Base-by-base conservation (phyloP, 2,329 filamentous ascomycete genomes). In the Lasiodiplodia sp. region DNA sequence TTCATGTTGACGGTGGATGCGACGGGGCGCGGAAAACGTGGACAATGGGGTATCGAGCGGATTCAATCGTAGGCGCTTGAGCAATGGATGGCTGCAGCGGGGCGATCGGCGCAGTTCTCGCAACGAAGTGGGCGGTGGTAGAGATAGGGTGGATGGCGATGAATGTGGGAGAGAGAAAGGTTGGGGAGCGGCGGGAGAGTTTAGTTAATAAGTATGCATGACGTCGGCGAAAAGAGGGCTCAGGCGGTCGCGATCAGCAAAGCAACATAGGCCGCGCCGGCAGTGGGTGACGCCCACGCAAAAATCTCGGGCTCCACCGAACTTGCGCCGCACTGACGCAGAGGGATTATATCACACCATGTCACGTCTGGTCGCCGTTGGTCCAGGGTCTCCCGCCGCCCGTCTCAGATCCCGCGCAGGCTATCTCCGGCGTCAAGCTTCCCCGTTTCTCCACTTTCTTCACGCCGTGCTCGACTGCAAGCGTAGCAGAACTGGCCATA, bases 1-100 rank as follows among this genome's bases (percentile, higher is more conserved):
- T 97, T 98, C 96, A 98, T 99, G 71, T 63, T 86, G 81, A 28
- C 37, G 47, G 47, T 8, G 23, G 23, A 44, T n/a, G 58, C 58
- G 58, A 34, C 58, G 44, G 18, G 4, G 60, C 31, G 34, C 31
- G 23, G 23, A 28, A 8, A 31, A 28, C 18, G 18, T 63, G n/a
- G 10, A 25, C n/a, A 52, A 64, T 25, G 47, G 60, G 25, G 60
- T 25, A 52, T 64, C 49, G 18, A 11, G 7, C 25, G 52, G n/a
- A 34, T 23, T 37, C 51, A 31, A 55, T 55, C 2, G 23, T 10
- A 6, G 14, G 49, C 31, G 49, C 21, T 1, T 10, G 23, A 11
- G 14, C 11, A 14, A 3, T 52, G 31, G 2, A 7, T 23, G 4
- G 49, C 31, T 31, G 34, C 23, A 25, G 49, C n/a, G 21, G n/a